phyloP scores from a whole-genome alignment of 805 yeast genomes.

The Wickerhamomyces hampshirensis region DNA sequence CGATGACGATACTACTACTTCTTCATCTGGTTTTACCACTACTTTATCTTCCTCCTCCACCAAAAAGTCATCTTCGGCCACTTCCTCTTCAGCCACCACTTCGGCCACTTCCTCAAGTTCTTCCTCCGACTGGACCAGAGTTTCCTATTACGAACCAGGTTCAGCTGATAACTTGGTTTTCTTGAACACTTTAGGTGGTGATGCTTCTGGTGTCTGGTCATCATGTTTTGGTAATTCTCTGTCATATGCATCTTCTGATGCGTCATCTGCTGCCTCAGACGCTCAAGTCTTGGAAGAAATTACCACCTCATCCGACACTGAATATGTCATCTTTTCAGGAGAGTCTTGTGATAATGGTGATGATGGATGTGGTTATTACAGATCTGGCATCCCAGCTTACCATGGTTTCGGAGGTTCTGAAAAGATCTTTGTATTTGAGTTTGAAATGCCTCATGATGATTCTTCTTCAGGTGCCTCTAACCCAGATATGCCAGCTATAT shows the following conservation, averaged over 20 bases:
- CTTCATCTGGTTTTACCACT: constrained; percentile 13
- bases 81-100: constrained; percentile 28
- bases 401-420: constrained; percentile 85
- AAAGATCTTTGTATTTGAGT: constrained; percentile 91
- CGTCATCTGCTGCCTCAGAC: constrained; percentile 63
- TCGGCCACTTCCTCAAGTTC: constrained; percentile 29
- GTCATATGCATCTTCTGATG: constrained; percentile 77
- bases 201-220: constrained; percentile 88
- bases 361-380: constrained; percentile 77
- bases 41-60: constrained; percentile 12
- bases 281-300: constrained; percentile 67
- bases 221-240: constrained; percentile 86
- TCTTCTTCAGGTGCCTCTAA: constrained; percentile 45
- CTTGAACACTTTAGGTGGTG: constrained; percentile 84
- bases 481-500: constrained; percentile 96
- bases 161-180: constrained; percentile 68
- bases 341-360: constrained; percentile 43
- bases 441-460: constrained; percentile 78
- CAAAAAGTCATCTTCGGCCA: constrained; percentile 25
- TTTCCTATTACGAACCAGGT: constrained; percentile 76
- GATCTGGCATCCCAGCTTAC: constrained; percentile 84
- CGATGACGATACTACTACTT: constrained; percentile 9
- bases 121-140: constrained; percentile 62
- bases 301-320: constrained; percentile 66
- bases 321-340: constrained; percentile 79